Conservation (phyloP, 192 early-diverging fungal species). For the Thamnidium elegans region DNA sequence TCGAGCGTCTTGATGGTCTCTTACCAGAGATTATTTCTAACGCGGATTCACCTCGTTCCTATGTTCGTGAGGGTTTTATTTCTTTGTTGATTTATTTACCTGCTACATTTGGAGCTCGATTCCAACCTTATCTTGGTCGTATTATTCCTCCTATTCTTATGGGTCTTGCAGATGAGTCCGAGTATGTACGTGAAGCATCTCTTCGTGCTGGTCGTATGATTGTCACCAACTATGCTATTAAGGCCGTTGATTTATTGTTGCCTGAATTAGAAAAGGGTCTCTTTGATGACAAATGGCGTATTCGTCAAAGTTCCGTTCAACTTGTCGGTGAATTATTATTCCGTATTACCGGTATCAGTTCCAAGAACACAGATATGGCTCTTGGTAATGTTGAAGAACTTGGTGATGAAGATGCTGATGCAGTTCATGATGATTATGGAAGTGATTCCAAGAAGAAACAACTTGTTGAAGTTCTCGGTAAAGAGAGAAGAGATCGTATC, state of each 20-base stretch:
- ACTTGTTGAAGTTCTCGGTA: constrained; percentile 78
- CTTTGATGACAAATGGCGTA: constrained; percentile 94
- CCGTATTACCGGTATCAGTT: constrained; percentile 83
- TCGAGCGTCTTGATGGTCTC: constrained; percentile 80
- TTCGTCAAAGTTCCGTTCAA: constrained; percentile 91
- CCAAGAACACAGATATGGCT: constrained; percentile 55
- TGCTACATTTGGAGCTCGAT: constrained; percentile 88
- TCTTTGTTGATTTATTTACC: constrained; percentile 94
- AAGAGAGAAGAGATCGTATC: constrained; percentile 79
- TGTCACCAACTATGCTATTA: constrained; percentile 84
- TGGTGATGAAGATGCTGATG: constrained; percentile 65
- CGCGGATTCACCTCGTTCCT: constrained; percentile 61
- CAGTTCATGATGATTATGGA: constrained; percentile 57
- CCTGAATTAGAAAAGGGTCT: constrained; percentile 88
- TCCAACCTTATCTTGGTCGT: constrained; percentile 84
- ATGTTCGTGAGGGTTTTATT: constrained; percentile 96
- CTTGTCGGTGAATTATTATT: constrained; percentile 93
- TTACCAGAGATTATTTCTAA: constrained; percentile 89
- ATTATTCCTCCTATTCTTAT: constrained; percentile 86
- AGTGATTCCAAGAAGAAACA: constrained; percentile 63
- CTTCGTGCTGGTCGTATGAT: constrained; percentile 92
- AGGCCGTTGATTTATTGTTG: constrained; percentile 84
- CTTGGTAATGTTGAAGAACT: constrained; percentile 39
- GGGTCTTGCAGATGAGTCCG: constrained; percentile 94
- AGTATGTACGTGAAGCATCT: constrained; percentile 89